phyloP scores from a whole-genome alignment of 495 filamentous ascomycete genomes.

The Penicillium atrosanguineum region DNA sequence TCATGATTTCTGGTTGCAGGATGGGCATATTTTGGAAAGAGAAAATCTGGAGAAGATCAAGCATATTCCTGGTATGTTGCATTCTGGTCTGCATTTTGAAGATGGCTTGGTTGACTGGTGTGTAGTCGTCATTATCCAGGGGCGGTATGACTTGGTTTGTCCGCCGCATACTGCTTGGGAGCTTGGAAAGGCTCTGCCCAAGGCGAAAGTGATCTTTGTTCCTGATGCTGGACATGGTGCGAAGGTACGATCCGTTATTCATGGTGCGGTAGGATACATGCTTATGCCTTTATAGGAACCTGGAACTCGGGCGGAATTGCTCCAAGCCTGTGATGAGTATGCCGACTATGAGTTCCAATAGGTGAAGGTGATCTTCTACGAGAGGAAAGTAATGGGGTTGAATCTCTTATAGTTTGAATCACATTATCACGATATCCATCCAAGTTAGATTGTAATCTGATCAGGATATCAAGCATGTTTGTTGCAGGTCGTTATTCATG shows the following conservation, averaged over 20 bases:
- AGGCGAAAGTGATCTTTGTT: conserved; percentile 35
- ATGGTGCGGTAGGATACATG: neutral
- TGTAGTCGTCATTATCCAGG: conserved; percentile 37
- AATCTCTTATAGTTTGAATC: neutral
- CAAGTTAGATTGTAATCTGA: conserved; percentile 1
- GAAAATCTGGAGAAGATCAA: conserved; percentile 36
- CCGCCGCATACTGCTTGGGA: conserved; percentile 40
- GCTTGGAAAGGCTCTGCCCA: conserved; percentile 35
- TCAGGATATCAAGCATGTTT: neutral
- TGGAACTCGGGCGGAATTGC: conserved; percentile 13
- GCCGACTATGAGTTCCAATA: conserved; percentile 3
- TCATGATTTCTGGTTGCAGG: conserved; percentile 36
- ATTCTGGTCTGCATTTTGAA: neutral
- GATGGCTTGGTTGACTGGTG: neutral
- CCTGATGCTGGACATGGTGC: conserved; percentile 34
- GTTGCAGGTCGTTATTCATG: conserved; percentile 31
- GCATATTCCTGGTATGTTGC: conserved; percentile 35
- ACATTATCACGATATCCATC: neutral
- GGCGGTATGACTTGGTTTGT: conserved; percentile 44
- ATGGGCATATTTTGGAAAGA: conserved; percentile 32
- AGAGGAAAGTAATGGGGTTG: neutral
- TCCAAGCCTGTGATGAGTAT: conserved; percentile 20
- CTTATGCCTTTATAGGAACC: conserved; percentile 10
- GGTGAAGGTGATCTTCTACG: neutral
- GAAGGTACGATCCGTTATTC: conserved; percentile 6